These are phyloP conservation scores for Mucor sp. DNA, from an alignment of 371 early-diverging fungal genomes.

Conservation along the genomic window DNA sequence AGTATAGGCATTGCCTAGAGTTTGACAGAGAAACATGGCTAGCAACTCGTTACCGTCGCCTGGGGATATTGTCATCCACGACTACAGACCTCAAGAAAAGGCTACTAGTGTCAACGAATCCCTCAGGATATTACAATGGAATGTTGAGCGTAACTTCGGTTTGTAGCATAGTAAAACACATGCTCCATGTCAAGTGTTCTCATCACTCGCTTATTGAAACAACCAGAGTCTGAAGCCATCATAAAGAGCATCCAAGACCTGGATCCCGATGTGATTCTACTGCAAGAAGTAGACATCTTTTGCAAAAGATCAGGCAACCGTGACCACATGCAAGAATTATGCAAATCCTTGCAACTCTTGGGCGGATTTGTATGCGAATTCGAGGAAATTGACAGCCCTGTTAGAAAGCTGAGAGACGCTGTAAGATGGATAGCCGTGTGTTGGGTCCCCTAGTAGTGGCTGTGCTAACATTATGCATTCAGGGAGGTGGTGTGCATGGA, in stretches of 20 bases:
- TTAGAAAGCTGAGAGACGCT: conserved; percentile 51
- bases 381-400: conserved; percentile 65
- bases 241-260: conserved; percentile 52
- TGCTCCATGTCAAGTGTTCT: neutral
- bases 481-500: conserved; percentile 85
- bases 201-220: neutral
- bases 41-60: conserved; percentile 22
- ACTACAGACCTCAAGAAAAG: conserved; percentile 33
- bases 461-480: conserved; percentile 5
- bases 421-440: conserved; percentile 10
- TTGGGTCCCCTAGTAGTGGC: neutral
- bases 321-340: conserved; percentile 63
- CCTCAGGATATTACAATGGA: conserved; percentile 63
- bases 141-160: conserved; percentile 76
- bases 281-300: conserved; percentile 76
- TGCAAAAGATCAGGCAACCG: conserved; percentile 66
- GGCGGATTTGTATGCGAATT: conserved; percentile 81
- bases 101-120: conserved; percentile 2
- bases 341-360: conserved; percentile 54
- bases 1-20: neutral
- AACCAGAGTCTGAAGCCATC: conserved; percentile 57
- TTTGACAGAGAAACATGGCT: neutral
- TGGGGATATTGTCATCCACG: conserved; percentile 53
- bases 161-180: neutral
- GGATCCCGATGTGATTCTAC: conserved; percentile 69